A percentile compares a stretch with the other conserved stretches of the same genome.
These are phyloP conservation scores for Trypanosoma lewisi DNA, from an alignment of 208 protist genomes.

Conservation along the genomic window DNA sequence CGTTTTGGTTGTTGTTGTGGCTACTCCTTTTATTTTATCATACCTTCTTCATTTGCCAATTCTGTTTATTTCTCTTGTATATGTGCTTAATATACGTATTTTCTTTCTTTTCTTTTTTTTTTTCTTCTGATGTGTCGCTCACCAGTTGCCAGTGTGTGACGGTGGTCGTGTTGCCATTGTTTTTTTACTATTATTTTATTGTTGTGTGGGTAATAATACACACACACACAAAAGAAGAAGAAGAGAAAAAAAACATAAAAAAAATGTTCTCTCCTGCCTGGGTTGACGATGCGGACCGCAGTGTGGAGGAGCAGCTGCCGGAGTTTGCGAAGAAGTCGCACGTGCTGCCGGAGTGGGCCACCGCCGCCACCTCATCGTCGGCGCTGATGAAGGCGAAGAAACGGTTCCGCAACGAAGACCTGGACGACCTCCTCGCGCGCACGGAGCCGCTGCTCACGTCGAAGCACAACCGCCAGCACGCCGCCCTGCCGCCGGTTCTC, in stretches of 20 bases:
- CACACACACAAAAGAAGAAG: too few species aligned
- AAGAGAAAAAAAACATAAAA: too few species aligned
- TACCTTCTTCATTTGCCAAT: too few species aligned
- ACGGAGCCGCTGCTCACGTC: conserved; percentile 75
- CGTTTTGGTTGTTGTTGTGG: too few species aligned
- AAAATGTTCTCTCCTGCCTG: conserved; percentile 39
- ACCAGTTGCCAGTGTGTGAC: too few species aligned
- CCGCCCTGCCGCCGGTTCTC: conserved; percentile 49
- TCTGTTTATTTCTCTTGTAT: conserved; percentile 16
- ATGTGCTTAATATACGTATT: neutral
- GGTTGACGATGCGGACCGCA: conserved; percentile 63
- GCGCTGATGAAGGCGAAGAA: conserved; percentile 25
- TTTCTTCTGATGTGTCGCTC: too few species aligned
- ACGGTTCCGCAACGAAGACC: conserved; percentile 71
- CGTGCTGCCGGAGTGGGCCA: conserved; percentile 56
- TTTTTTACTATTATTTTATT: too few species aligned
- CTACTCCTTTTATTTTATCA: conserved; percentile 1
- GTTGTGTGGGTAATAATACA: too few species aligned
- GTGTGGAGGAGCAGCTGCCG: conserved; percentile 28
- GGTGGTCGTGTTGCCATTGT: too few species aligned
- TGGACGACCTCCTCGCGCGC: conserved; percentile 70
- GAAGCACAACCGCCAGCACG: conserved; percentile 36
- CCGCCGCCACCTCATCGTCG: conserved; percentile 7
- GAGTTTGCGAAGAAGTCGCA: conserved; percentile 44
- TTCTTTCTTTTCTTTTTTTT: conserved; percentile 9